phyloP scores from a whole-genome alignment of 305 asterid species.

The Fraxinus velutina region DNA sequence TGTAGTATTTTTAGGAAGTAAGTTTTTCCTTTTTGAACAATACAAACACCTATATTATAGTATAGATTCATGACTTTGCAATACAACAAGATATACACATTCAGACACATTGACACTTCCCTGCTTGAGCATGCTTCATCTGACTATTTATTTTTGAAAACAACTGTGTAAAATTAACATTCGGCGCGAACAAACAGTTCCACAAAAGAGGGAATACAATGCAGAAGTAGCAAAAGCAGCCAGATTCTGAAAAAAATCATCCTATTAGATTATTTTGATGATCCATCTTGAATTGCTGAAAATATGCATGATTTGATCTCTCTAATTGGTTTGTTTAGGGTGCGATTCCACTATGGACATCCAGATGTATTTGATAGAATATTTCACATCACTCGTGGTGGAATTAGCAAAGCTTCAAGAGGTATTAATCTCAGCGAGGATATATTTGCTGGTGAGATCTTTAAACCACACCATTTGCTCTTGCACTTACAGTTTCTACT shows the following conservation, averaged over 20 bases:
- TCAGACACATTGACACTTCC: background rate
- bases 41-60: background rate
- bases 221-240: background rate
- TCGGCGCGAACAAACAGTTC: background rate
- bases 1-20: background rate
- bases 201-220: background rate
- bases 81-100: background rate
- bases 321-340: conserved; percentile 46
- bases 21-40: background rate
- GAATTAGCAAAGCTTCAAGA: conserved; percentile 87
- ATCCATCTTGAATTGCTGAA: conserved; percentile 16
- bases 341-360: conserved; percentile 93
- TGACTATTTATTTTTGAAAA: background rate
- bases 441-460: conserved; percentile 80
- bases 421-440: conserved; percentile 96
- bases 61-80: background rate
- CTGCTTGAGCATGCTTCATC: background rate
- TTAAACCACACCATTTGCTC: conserved; percentile 16
- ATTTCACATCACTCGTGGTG: conserved; percentile 93
- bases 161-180: background rate
- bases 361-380: conserved; percentile 93
- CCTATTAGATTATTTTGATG: conserved; percentile 7
- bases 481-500: conserved; percentile 4
- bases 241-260: background rate
- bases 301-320: conserved; percentile 14